Evolutionary conservation across 495 filamentous ascomycete genomes (phyloP).

Genomic region (Schizothecium vesticola): DNA sequence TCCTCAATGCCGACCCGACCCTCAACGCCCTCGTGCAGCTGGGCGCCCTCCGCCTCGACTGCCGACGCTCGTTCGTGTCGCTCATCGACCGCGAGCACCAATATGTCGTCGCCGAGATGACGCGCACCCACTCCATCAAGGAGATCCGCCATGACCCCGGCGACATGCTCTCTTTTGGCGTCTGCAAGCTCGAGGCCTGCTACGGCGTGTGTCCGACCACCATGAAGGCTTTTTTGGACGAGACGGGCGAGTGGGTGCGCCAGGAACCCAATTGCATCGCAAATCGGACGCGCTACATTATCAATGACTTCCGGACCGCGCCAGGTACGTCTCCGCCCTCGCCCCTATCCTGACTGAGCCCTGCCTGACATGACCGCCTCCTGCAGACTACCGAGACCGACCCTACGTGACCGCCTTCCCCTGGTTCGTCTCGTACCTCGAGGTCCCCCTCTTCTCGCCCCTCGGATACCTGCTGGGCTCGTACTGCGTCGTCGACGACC

Average conservation of each 20-base stretch:
- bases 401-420: slow-evolving; percentile 22
- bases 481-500: slow-evolving; percentile 34
- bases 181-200: slow-evolving; percentile 22
- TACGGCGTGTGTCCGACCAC: slow-evolving; percentile 31
- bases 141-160: slow-evolving; percentile 7
- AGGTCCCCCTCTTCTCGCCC: slow-evolving; percentile 31
- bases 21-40: slow-evolving; percentile 43
- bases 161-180: slow-evolving; percentile 26
- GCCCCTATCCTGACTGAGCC: not conserved
- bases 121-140: slow-evolving; percentile 18
- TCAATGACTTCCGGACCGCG: slow-evolving; percentile 31
- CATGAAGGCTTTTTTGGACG: slow-evolving; percentile 37
- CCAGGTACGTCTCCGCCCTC: not conserved
- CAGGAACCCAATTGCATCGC: slow-evolving; percentile 20
- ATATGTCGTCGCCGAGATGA: slow-evolving; percentile 39
- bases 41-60: slow-evolving; percentile 34
- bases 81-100: slow-evolving; percentile 33
- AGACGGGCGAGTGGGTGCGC: slow-evolving; percentile 22
- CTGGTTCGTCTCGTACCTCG: slow-evolving; percentile 25
- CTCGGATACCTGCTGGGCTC: slow-evolving; percentile 27
- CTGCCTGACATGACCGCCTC: not conserved
- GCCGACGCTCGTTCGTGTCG: slow-evolving; percentile 34
- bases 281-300: slow-evolving; percentile 22
- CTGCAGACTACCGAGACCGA: slow-evolving; percentile 25
- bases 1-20: slow-evolving; percentile 29